These are phyloP conservation scores for Nitzschia inconspicua DNA, from an alignment of 108 stramenopile genomes.

Conservation along the genomic window DNA sequence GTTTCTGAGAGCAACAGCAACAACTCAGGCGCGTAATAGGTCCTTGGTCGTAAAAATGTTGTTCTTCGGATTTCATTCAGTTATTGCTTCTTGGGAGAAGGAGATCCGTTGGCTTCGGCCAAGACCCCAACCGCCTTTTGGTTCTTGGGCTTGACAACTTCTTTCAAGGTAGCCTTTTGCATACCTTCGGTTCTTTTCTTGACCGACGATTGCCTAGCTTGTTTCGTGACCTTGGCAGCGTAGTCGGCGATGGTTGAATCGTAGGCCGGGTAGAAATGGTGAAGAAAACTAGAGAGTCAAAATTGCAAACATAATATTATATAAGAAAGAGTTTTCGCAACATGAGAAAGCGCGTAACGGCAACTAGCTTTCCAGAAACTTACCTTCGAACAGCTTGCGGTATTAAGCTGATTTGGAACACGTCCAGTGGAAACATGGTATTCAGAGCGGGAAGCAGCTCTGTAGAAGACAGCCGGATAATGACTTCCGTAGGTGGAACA, in stretches of 20 bases:
- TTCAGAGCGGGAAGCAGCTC: conserved; percentile 66
- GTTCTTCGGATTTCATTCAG: too few relatives aligned
- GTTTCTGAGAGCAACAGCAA: too few relatives aligned
- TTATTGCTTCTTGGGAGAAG: too few relatives aligned
- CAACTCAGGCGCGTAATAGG: too few relatives aligned
- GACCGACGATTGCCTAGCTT: not conserved
- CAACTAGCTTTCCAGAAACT: not conserved
- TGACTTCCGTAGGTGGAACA: conserved; percentile 57
- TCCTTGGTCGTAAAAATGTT: too few relatives aligned
- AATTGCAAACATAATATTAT: not conserved
- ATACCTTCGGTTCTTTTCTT: too few relatives aligned
- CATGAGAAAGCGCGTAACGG: not conserved
- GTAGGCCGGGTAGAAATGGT: conserved; percentile 89
- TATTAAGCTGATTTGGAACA: conserved; percentile 70
- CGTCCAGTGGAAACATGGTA: conserved; percentile 62
- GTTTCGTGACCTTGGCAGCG: conserved; percentile 12
- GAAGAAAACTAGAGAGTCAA: conserved; percentile 52
- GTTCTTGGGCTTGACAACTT: too few relatives aligned
- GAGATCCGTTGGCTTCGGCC: too few relatives aligned
- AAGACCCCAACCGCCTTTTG: too few relatives aligned
- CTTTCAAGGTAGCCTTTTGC: too few relatives aligned
- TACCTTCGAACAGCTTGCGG: conserved; percentile 69
- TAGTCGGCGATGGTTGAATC: conserved; percentile 44
- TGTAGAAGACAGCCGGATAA: conserved; percentile 49
- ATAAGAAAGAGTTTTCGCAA: not conserved